Conservation (phyloP, 257 asterid species). For the Jacaranda mimosifolia region DNA sequence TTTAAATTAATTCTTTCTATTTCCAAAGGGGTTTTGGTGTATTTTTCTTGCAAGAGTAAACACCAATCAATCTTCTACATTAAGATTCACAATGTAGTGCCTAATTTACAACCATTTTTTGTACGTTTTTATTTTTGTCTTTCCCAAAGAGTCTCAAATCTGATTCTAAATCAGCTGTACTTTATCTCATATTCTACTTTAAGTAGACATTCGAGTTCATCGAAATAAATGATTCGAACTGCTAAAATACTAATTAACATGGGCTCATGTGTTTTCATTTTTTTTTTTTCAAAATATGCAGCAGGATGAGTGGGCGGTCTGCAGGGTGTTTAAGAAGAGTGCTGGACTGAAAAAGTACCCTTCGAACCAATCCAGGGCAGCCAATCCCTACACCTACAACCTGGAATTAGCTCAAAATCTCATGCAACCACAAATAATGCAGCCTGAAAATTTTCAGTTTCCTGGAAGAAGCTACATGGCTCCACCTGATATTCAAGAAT, state of each 20-base stretch:
- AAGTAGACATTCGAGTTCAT: no score
- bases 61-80: background rate
- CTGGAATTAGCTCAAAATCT: constrained; percentile 52
- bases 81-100: no score
- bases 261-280: background rate
- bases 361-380: constrained; percentile 59
- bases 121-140: no score
- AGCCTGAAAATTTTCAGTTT: constrained; percentile 54
- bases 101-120: no score
- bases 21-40: no score
- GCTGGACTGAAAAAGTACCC: constrained; percentile 71
- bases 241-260: background rate
- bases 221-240: no score
- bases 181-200: no score
- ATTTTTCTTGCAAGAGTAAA: constrained; percentile 26
- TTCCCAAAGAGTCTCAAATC: no score
- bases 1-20: background rate
- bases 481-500: constrained; percentile 68
- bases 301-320: constrained; percentile 98
- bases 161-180: no score
- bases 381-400: constrained; percentile 56
- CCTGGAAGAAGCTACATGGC: constrained; percentile 60
- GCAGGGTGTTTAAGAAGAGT: constrained; percentile 90
- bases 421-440: constrained; percentile 57
- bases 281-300: constrained; percentile 29